Evolutionary conservation across 495 filamentous ascomycete genomes (phyloP), one percentile per base, ranked within the genome.

Genomic region (Daldinia caldariorum): DNA sequence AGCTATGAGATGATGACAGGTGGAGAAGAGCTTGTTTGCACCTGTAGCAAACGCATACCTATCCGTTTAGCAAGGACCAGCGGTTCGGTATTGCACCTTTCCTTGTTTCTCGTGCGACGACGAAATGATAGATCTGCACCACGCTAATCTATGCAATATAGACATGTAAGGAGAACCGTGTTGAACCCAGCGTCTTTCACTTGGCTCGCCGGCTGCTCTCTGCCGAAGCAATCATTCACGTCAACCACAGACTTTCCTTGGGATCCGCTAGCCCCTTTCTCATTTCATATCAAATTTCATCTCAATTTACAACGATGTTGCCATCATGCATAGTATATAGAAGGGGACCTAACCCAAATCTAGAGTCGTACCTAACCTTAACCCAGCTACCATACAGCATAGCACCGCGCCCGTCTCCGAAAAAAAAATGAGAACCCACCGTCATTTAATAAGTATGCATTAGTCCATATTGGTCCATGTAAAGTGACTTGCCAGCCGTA

Each of bases 251-350:
- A 22, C 18, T 22, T 22, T 47, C 43, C 43, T 12, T 4, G 18
- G 16, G 20, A 22, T 12, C 7, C 10, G 18, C 16, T 20, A 8
- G 9, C 16, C 6, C 9, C 43, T 22, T 22, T 20, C 3, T 22
- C 9, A 22, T 18, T 22, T 47, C 8, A 47, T 9, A 20, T 31
- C 14, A 53, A 4, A 53, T 16, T 14, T n/a, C 12, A 32, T 53
- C 12, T 53, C 4, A 32, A 14, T 53, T 31, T 53, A 53, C 26
- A 53, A 16, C 26, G 49, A 51, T 51, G 49, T 31, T n/a, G 49
- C 49, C 49, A 31, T 51, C 47, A 22, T 51, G 5, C 14, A 51
- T 31, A 51, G 3, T 51, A 31, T 51, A 51, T 51, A 51, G 12
- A 1, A 51, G 45, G 45, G 22, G 20, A 20, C 10, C 13, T 9